Conservation (phyloP, 768 basidiomycete genomes). For the Amyloporia xantha region DNA sequence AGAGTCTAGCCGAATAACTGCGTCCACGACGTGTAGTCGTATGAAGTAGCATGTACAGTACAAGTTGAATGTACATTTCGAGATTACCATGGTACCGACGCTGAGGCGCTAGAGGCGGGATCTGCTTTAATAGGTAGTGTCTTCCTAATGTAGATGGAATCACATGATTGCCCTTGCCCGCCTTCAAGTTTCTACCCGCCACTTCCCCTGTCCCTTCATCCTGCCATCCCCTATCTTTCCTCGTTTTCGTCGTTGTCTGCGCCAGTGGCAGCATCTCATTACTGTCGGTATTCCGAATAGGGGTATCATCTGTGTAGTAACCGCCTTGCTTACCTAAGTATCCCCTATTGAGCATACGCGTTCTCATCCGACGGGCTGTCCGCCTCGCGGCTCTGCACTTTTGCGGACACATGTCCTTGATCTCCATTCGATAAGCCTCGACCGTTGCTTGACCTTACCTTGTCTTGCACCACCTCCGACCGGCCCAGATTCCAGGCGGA, state of each 20-base stretch:
- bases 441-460: not conserved
- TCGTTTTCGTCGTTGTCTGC: not conserved
- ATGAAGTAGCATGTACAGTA: too few species aligned
- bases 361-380: not conserved
- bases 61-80: too few species aligned
- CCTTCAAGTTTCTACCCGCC: not conserved
- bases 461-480: not conserved
- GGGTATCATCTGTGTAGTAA: too few species aligned
- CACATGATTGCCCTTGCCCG: not conserved
- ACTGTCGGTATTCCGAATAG: not conserved
- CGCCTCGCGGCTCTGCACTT: not conserved
- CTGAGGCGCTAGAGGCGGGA: too few species aligned
- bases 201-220: not conserved
- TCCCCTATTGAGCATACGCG: not conserved
- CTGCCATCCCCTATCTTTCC: not conserved
- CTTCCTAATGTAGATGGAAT: not conserved
- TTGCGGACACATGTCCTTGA: not conserved
- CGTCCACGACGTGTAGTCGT: too few species aligned
- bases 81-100: too few species aligned
- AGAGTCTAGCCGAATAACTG: too few species aligned
- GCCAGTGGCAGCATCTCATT: not conserved
- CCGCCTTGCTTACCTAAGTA: not conserved
- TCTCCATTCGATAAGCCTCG: not conserved
- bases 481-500: not conserved
- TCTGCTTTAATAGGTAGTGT: not conserved